A percentile compares a stretch with the other conserved stretches of the same genome.
Evolutionary conservation across 805 yeast genomes (phyloP).

Genomic region (Candida sphagnicola): DNA sequence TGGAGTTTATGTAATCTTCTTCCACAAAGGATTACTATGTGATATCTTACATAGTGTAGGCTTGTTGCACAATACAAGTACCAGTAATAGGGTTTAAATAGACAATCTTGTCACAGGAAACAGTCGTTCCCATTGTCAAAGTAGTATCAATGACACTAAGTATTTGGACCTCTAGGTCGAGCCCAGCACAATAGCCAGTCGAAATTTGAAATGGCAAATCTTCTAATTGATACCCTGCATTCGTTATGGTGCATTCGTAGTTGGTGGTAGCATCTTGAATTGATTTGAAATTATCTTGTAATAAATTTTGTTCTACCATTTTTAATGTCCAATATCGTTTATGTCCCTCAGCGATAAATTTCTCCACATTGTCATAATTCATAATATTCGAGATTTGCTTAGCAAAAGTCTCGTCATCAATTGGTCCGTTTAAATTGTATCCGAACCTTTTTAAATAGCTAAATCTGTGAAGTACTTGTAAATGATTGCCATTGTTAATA

Average conservation of each 20-base stretch:
- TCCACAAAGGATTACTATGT: too few species aligned
- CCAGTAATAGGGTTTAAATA: constrained; percentile 40
- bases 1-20: too few species aligned
- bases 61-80: constrained; percentile 31
- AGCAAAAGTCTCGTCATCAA: constrained; percentile 11
- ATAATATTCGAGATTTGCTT: constrained; percentile 10
- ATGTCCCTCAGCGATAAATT: constrained; percentile 11
- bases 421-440: constrained; percentile 32
- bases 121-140: constrained; percentile 39
- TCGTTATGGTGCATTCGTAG: constrained; percentile 41
- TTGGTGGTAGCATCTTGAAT: constrained; percentile 5
- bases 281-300: neutral
- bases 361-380: constrained; percentile 11
- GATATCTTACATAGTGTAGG: constrained; percentile 5
- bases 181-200: constrained; percentile 46
- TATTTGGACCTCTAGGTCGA: constrained; percentile 46
- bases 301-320: constrained; percentile 11
- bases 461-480: constrained; percentile 9
- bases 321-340: constrained; percentile 23
- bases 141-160: constrained; percentile 13
- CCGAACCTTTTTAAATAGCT: constrained; percentile 29
- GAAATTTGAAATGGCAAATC: constrained; percentile 20
- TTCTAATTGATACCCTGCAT: constrained; percentile 18
- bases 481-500: constrained; percentile 4
- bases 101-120: constrained; percentile 43